Evolutionary conservation across 768 basidiomycete species (phyloP).

Genomic region (Leccinellum albellum): DNA sequence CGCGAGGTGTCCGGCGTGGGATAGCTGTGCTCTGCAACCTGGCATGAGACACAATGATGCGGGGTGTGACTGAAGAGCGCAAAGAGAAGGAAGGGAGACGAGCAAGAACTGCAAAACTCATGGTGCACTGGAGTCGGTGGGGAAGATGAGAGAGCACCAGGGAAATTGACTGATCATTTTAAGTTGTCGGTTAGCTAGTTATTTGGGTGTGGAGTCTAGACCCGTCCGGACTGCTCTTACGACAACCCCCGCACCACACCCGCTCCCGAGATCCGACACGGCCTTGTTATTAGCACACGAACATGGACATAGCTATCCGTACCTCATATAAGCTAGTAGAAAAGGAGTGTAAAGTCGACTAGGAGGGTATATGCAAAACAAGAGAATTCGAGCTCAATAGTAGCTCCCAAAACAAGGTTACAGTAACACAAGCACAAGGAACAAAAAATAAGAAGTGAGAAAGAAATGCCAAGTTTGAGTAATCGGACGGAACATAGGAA

Average conservation of each 20-base stretch:
- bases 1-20: conserved; percentile 36
- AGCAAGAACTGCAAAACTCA: conserved; percentile 28
- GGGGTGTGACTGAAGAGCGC: conserved; percentile 13
- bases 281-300: conserved; percentile 24
- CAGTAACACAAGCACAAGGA: conserved; percentile 28
- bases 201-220: not conserved
- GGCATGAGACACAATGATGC: conserved; percentile 1
- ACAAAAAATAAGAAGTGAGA: conserved; percentile 3
- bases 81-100: conserved; percentile 18
- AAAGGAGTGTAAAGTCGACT: conserved; percentile 15
- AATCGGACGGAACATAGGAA: conserved; percentile 5
- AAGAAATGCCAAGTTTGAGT: not conserved
- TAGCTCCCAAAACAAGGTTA: conserved; percentile 28
- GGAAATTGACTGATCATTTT: conserved; percentile 19
- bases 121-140: conserved; percentile 17
- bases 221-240: conserved; percentile 3
- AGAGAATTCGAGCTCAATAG: conserved; percentile 18
- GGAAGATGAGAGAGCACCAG: conserved; percentile 12
- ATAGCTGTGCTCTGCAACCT: conserved; percentile 29
- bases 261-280: conserved; percentile 15
- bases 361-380: conserved; percentile 31
- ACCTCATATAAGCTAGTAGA: conserved; percentile 31
- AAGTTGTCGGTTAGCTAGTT: conserved; percentile 7
- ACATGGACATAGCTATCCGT: conserved; percentile 21
- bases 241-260: conserved; percentile 4